Percentiles rank a stretch among this genome's conserved stretches.
phyloP scores from a whole-genome alignment of 352 stramenopile genomes.

The Elongisporangium senticosum region DNA sequence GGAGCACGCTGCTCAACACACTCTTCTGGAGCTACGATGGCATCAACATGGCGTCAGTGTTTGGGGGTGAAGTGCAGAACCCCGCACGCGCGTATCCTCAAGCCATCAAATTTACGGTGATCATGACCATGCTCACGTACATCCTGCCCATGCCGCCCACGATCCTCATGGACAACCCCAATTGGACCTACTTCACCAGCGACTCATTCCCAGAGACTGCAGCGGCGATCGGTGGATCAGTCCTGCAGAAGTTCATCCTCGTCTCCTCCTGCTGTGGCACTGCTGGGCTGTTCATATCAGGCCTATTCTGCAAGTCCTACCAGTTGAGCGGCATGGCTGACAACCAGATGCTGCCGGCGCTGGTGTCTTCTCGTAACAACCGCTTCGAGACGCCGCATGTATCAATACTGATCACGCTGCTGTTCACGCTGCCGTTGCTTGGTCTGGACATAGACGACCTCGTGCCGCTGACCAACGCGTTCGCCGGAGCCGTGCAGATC shows the following conservation, averaged over 20 bases:
- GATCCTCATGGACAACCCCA: conserved; percentile 43
- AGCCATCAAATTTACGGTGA: conserved; percentile 75
- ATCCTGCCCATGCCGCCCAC: conserved; percentile 86
- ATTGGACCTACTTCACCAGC: conserved; percentile 73
- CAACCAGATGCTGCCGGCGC: conserved; percentile 68
- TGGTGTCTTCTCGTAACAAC: conserved; percentile 52
- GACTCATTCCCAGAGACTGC: conserved; percentile 84
- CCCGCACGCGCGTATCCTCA: conserved; percentile 76
- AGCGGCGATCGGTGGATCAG: conserved; percentile 68
- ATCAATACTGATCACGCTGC: conserved; percentile 26
- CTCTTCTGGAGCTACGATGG: conserved; percentile 96
- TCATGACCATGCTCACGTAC: conserved; percentile 78
- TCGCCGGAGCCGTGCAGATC: conserved; percentile 79
- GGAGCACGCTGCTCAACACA: conserved; percentile 87
- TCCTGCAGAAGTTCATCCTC: conserved; percentile 82
- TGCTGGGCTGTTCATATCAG: conserved; percentile 87
- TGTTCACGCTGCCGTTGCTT: conserved; percentile 35
- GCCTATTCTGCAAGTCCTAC: conserved; percentile 87
- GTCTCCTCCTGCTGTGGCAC: conserved; percentile 68
- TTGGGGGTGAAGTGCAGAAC: conserved; percentile 88
- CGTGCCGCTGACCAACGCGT: conserved; percentile 88
- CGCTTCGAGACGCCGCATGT: conserved; percentile 32
- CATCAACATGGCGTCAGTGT: conserved; percentile 88
- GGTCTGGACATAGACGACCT: conserved; percentile 63
- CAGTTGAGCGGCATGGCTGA: conserved; percentile 79